phyloP scores from a whole-genome alignment of 2,329 filamentous ascomycete genomes.

The Colletotrichum sp. region DNA sequence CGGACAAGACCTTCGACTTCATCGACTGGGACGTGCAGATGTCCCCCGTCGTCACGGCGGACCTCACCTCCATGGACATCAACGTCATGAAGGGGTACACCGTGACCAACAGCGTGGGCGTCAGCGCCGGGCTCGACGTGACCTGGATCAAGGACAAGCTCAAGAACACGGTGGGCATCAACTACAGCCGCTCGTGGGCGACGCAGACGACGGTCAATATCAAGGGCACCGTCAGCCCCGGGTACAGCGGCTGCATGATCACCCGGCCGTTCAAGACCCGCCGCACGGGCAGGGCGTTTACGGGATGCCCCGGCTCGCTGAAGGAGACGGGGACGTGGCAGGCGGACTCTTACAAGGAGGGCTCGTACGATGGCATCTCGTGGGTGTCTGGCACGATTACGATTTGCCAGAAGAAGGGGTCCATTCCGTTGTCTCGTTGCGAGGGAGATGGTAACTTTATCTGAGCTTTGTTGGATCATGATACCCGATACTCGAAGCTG shows the following conservation, averaged over 20 bases:
- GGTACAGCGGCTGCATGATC: background rate
- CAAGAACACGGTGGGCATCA: background rate
- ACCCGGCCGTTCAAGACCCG: background rate
- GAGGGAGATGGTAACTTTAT: background rate
- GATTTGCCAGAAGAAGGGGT: background rate
- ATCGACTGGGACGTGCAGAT: conserved; percentile 14
- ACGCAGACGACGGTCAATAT: background rate
- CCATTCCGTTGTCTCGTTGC: background rate
- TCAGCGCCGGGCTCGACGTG: background rate
- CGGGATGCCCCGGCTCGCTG: background rate
- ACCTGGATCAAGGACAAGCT: conserved; percentile 1
- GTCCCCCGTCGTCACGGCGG: background rate
- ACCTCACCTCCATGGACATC: background rate
- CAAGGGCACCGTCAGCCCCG: background rate
- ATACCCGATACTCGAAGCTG: background rate
- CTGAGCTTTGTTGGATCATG: background rate
- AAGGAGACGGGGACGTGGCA: background rate
- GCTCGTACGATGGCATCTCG: background rate
- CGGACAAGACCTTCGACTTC: background rate
- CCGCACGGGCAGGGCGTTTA: background rate
- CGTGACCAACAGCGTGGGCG: background rate
- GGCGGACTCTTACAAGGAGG: background rate
- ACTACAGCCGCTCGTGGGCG: background rate
- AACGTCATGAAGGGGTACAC: background rate
- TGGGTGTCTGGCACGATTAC: background rate